Conservation (phyloP, 352 stramenopile genomes). For the Thraustochytrium striatum region DNA sequence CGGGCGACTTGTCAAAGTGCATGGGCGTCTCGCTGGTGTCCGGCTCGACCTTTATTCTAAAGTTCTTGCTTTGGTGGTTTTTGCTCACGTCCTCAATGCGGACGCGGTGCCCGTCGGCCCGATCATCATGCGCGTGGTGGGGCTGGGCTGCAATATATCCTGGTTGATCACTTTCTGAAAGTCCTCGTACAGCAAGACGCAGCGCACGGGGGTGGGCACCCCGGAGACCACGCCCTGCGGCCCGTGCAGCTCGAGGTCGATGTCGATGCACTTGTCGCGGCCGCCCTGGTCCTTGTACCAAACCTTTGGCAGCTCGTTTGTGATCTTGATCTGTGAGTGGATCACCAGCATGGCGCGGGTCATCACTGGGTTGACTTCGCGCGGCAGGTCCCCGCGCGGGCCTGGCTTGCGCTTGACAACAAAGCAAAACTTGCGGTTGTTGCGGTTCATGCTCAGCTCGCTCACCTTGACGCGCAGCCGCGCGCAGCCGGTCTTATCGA, state of each 20-base stretch:
- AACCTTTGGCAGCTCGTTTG: constrained; percentile 71
- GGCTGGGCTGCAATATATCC: constrained; percentile 78
- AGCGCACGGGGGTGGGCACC: constrained; percentile 55
- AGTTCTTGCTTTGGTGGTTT: constrained; percentile 92
- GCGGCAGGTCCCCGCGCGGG: constrained; percentile 22
- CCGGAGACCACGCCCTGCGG: constrained; percentile 59
- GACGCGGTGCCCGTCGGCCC: constrained; percentile 73
- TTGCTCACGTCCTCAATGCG: constrained; percentile 94
- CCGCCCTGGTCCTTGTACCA: constrained; percentile 96
- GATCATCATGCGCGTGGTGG: constrained; percentile 77
- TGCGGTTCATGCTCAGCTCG: constrained; percentile 73
- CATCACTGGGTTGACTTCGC: constrained; percentile 44
- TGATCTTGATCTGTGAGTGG: constrained; percentile 29
- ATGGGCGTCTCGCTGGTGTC: constrained; percentile 67
- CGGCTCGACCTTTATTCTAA: constrained; percentile 78
- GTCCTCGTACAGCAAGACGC: constrained; percentile 71
- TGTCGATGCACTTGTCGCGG: constrained; percentile 87
- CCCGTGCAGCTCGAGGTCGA: constrained; percentile 71
- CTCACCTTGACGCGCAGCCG: constrained; percentile 70
- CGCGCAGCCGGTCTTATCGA: constrained; percentile 74
- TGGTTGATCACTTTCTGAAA: constrained; percentile 78
- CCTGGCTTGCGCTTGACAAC: constrained; percentile 25
- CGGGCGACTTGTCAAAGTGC: constrained; percentile 75
- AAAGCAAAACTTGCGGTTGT: constrained; percentile 71
- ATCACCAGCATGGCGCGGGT: constrained; percentile 40